Base-by-base conservation (phyloP, 805 yeast genomes). In the Yueomyces sinensis region DNA sequence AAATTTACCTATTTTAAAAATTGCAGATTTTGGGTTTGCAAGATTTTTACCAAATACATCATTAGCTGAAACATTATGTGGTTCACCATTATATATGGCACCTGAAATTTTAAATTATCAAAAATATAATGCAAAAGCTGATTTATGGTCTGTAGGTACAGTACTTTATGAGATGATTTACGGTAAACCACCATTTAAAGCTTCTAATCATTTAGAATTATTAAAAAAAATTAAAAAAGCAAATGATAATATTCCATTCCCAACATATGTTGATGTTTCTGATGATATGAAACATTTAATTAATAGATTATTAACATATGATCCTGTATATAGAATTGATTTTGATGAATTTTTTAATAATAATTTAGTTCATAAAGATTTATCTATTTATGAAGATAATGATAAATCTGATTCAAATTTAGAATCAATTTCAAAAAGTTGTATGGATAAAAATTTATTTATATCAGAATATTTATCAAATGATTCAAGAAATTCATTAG, bases 11-110 rank as follows among this genome's bases (percentile, higher is more conserved):
- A 70, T 87, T 9, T 66, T 91, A 42, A 89, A 89, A 56, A 76
- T 91, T 40, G 98, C 98, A 11, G 98, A 91, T 61, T 91, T 91
- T 59, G 98, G 98, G 1, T 91, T 91, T 62, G 98, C 98, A 4
- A 68, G 97, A 41, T 82, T 87, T 52, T 66, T 91, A 47, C 98
- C 98, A 5, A 76, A 82, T 33, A 81, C 96, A 2, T 78, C 95
- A 2, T 67, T 91, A 72, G 97, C 97, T 1, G 98, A 91, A 54
- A 91, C 98, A 2, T 64, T 91, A 44, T 91, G 98, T 66, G 98
- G 98, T 1, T 83, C 95, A 9, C 98, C 98, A 3, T 68, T 91
- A 30, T 91, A 91, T 59, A 91, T 91, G 98, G 98, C 98, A 0
- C 98, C 98, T 0, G 98, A 91, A 59, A 91, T 91, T 32, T 63